Evolutionary conservation across 2,329 filamentous ascomycete species (phyloP).

Genomic region (Plenodomus tracheiphilus): DNA sequence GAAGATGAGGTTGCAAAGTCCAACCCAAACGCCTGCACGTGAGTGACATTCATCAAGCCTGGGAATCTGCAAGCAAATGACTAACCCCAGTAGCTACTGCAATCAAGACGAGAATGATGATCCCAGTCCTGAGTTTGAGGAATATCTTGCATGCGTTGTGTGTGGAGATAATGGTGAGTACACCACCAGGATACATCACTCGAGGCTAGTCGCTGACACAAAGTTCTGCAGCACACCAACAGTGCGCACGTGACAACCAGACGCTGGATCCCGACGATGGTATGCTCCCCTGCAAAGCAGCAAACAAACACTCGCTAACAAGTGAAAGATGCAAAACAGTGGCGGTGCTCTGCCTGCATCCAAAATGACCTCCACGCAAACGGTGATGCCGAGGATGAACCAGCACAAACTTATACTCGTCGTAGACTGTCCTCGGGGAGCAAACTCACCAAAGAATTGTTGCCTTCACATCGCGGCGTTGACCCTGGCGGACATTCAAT

Average conservation of each 20-base stretch:
- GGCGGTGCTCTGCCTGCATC: conserved; percentile 65
- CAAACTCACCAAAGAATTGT: conserved; percentile 70
- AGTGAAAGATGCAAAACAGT: conserved; percentile 57
- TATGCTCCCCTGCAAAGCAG: conserved; percentile 49
- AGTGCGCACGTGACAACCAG: conserved; percentile 78
- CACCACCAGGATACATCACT: conserved; percentile 8
- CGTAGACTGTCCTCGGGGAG: conserved; percentile 63
- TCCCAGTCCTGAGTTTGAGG: conserved; percentile 78
- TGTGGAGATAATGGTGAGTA: conserved; percentile 83
- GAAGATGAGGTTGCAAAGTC: conserved; percentile 60
- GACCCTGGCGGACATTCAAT: conserved; percentile 70
- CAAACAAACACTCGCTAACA: conserved; percentile 21
- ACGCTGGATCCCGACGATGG: conserved; percentile 65
- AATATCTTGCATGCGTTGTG: conserved; percentile 72
- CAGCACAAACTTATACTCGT: conserved; percentile 46
- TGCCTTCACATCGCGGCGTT: conserved; percentile 68
- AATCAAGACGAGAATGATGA: conserved; percentile 81
- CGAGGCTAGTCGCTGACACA: conserved; percentile 46
- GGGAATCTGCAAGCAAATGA: conserved; percentile 12
- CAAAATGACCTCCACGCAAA: conserved; percentile 46
- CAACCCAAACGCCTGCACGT: conserved; percentile 67
- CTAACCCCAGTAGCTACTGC: conserved; percentile 66
- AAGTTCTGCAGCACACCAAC: conserved; percentile 74
- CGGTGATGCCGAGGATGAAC: conserved; percentile 42
- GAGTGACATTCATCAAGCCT: conserved; percentile 41